Evolutionary conservation across 495 filamentous ascomycete genomes (phyloP), one percentile per base, ranked within the genome.

Genomic region (Daldinia concentrica): DNA sequence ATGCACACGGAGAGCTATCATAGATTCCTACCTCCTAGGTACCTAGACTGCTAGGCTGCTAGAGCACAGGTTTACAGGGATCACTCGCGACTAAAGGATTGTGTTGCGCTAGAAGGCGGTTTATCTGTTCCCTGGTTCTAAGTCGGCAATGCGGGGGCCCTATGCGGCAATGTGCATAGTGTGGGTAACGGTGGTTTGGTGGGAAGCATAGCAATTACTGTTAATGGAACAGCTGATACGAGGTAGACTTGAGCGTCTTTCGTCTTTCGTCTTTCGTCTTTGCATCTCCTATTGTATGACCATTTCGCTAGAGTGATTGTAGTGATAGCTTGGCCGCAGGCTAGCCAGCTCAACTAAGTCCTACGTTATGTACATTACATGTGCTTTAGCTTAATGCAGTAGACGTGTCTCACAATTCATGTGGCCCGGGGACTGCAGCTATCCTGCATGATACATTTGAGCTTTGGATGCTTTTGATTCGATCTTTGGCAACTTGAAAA

Each of bases 361-460:
- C 50, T 54, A 54, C 50, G 48, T 73, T 48, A 48, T 48, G 43
- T 48, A 48, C 43, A 48, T 48, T 48, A 48, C 43, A 48, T 48
- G 17, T 48, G 65, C 65, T 62, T 73, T 69, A 73, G 70, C 61
- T 73, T 62, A 32, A 73, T 58, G 70, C 65, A 73, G 61, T 62
- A 68, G 51, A 73, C 70, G 70, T 73, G 70, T 73, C 70, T 73
- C 65, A 62, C 59, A 55, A 60, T 72, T 72, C 69, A 65, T 72
- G 70, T 72, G 64, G 64, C 60, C 68, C 70, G 64, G 70, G 32
- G 70, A 24, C 57, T 52, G 64, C 70, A 72, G 59, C 27, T 41
- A 56, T 64, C 54, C 61, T 66, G 65, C 65, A 68, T 56, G 61
- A 41, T 55, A 26, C 52, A 27, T 19, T 56, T 8, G 27, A 36